Percentiles rank a stretch among this genome's conserved stretches.
Evolutionary conservation across 176 grass and related monocot genomes (phyloP).

Genomic region (Avena eriantha): DNA sequence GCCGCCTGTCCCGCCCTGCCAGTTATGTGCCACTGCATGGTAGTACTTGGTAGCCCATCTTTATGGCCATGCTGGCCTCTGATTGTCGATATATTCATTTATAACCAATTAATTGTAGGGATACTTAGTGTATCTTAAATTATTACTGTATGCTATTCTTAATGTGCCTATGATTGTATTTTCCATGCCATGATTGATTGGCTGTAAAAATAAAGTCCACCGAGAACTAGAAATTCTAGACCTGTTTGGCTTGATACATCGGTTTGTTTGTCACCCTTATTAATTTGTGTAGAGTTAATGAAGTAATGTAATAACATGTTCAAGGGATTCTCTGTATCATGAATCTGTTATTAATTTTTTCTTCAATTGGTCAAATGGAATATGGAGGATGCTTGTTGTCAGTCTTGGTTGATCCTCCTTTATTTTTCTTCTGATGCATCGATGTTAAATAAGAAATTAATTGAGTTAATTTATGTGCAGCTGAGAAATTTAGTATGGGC

Average conservation of each 20-base stretch:
- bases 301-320: neutral
- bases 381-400: slow-evolving; percentile 4
- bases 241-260: neutral
- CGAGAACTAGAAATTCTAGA: neutral
- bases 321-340: neutral
- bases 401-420: slow-evolving; percentile 22
- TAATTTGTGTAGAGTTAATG: neutral
- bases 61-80: slow-evolving; percentile 1
- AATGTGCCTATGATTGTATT: neutral
- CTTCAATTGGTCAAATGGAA: neutral
- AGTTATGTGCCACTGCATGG: neutral
- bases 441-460: slow-evolving; percentile 22
- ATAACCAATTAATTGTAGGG: neutral
- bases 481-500: slow-evolving; percentile 91
- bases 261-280: neutral
- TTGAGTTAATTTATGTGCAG: slow-evolving; percentile 52
- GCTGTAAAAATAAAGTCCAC: neutral
- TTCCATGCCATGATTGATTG: neutral
- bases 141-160: slow-evolving; percentile 7
- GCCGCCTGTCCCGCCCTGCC: no score
- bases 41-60: neutral
- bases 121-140: neutral
- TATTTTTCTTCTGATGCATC: slow-evolving; percentile 11
- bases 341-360: neutral
- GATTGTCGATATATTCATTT: neutral